Evolutionary conservation across 192 early-diverging fungal species (phyloP).

Genomic region (Rhizophagus prolifer): DNA sequence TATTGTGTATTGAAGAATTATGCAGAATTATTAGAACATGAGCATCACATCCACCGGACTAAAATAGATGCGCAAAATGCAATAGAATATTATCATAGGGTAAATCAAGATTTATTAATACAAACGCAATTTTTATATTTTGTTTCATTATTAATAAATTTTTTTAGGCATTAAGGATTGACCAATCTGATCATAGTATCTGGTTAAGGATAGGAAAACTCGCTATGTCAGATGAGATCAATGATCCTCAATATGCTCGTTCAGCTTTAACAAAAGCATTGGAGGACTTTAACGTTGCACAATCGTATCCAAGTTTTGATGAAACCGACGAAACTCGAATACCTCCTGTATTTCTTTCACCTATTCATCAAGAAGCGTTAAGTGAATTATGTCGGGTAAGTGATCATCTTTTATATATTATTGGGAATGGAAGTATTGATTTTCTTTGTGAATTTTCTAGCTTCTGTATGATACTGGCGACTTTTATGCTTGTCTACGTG

Average conservation of each 20-base stretch:
- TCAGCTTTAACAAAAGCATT: slow-evolving; percentile 8
- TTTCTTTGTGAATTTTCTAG: neutral
- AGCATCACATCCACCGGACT: neutral
- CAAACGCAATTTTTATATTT: neutral
- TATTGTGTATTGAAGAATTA: slow-evolving; percentile 16
- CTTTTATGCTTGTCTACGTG: neutral
- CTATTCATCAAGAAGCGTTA: slow-evolving; percentile 6
- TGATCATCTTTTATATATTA: neutral
- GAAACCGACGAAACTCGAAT: neutral
- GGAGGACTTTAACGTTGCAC: neutral
- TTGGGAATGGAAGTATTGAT: neutral
- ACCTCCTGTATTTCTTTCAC: neutral
- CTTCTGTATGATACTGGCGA: slow-evolving; percentile 9
- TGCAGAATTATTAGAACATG: slow-evolving; percentile 5
- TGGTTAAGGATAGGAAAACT: slow-evolving; percentile 12
- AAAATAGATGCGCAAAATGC: slow-evolving; percentile 14
- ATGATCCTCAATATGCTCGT: neutral
- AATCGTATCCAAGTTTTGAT: neutral
- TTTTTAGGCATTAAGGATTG: slow-evolving; percentile 14
- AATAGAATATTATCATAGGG: slow-evolving; percentile 7
- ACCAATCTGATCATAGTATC: slow-evolving; percentile 9
- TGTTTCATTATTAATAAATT: neutral
- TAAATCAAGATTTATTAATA: neutral
- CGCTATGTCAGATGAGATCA: slow-evolving; percentile 9
- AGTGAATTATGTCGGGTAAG: neutral